Base-by-base conservation (phyloP, 2,329 filamentous ascomycete genomes). In the Aspergillus intermedius region DNA sequence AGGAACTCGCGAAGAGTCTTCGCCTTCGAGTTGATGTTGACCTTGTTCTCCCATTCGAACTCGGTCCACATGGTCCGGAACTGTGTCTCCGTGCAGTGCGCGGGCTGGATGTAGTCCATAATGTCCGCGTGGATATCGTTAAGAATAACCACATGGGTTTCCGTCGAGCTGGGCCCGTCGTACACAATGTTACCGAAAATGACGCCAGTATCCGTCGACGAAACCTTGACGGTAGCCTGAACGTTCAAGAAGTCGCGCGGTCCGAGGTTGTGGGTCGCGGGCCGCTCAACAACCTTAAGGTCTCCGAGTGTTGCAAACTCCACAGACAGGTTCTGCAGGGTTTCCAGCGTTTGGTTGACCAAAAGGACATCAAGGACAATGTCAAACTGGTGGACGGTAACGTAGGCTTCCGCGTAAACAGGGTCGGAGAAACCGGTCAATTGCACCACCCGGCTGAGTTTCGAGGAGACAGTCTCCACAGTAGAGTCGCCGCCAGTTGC, bases 41-140 rank as follows among this genome's bases (percentile, higher is more conserved):
- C 91, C 81, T 98, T 98, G 76, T 98, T 98, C 78, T 98, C 93
- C 93, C 93, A 98, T 69, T 98, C 93, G 59, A 98, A 98, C 67
- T 98, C 93, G 34, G 93, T 98, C 93, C 93, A 98, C 93, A 98
- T 98, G n/a, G 89, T 95, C 51, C 93, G 83, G 84, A 98, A 98
- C 64, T 97, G 90, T 9, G 91, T 96, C 77, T 98, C 93, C 4
- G 89, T 93, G 77, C 93, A 98, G 13, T 90, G 85, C 5, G 91
- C 91, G 1, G 93, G 93, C 67, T 97, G 91, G 63, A 98, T 98
- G 74, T 98, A 98, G 73, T 98, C 93, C 93, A 98, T 98, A 57
- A 98, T 96, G 65, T 98, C 93, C 49, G 97, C 91, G 64, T 98
- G 93, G 25, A 98, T 83, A 67, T 98, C 93, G 66, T 97, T 97